Evolutionary conservation across 257 asterid species (phyloP).

Genomic region (Salvia splendens): DNA sequence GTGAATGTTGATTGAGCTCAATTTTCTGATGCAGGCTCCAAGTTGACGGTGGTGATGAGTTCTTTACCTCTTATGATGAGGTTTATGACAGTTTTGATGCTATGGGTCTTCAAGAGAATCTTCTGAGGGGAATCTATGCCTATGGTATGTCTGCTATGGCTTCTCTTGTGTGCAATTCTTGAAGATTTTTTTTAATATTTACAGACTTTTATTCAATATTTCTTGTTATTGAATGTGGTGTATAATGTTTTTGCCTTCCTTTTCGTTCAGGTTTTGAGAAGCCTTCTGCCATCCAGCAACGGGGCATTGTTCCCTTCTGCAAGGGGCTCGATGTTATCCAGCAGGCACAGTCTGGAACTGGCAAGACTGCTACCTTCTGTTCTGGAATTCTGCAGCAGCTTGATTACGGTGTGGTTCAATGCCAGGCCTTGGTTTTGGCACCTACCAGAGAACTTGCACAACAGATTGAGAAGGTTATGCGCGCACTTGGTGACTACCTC

Average conservation of each 20-base stretch:
- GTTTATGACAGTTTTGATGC: slow-evolving; percentile 43
- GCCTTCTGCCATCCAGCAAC: slow-evolving; percentile 72
- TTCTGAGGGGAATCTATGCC: slow-evolving; percentile 49
- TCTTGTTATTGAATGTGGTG: no score
- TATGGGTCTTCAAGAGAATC: slow-evolving; percentile 46
- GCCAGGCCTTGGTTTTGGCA: slow-evolving; percentile 64
- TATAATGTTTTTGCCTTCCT: no score
- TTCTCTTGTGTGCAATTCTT: no score
- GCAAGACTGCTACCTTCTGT: slow-evolving; percentile 63
- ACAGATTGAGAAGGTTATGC: slow-evolving; percentile 61
- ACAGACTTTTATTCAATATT: no score
- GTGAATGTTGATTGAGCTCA: not conserved
- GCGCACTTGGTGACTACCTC: slow-evolving; percentile 66
- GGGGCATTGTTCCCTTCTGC: slow-evolving; percentile 67
- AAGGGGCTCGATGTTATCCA: slow-evolving; percentile 72
- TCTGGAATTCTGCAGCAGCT: slow-evolving; percentile 67
- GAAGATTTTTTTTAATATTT: no score
- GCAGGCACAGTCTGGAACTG: slow-evolving; percentile 72
- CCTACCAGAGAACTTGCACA: slow-evolving; percentile 68
- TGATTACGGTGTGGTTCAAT: slow-evolving; percentile 50
- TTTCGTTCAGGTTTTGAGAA: slow-evolving; percentile 54
- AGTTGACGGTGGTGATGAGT: slow-evolving; percentile 43
- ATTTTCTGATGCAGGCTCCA: slow-evolving; percentile 38
- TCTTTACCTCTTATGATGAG: slow-evolving; percentile 46
- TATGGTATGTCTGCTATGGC: slow-evolving; percentile 32